Conservation (phyloP, 164 flowering plant genomes). For the Nelumbo lutea region DNA sequence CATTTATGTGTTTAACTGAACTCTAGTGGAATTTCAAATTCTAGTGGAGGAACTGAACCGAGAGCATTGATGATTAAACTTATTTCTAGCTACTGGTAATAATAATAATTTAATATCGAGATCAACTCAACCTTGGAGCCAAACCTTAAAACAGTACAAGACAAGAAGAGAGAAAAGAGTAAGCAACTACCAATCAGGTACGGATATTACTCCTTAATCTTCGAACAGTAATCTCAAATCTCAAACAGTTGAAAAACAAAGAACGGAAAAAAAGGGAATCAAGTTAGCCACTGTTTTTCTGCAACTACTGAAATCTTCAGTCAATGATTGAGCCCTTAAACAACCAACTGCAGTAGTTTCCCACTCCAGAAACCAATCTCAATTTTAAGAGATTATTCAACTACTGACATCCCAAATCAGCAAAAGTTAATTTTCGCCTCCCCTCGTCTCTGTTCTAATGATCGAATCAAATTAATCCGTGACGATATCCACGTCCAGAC, state of each 20-base stretch:
- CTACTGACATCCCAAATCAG: background rate
- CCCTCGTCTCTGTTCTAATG: no score
- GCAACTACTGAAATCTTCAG: slow-evolving; percentile 34
- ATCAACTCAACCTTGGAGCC: no score
- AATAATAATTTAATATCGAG: no score
- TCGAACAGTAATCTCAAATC: background rate
- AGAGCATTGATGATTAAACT: no score
- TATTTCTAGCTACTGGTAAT: no score
- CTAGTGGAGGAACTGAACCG: no score
- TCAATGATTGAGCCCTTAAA: slow-evolving; percentile 45
- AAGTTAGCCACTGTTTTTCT: slow-evolving; percentile 18
- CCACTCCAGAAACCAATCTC: slow-evolving; percentile 1
- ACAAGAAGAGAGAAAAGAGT: background rate
- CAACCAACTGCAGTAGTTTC: slow-evolving; percentile 8
- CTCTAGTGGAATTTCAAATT: no score
- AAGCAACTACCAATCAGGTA: background rate
- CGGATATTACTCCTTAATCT: background rate
- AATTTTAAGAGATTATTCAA: background rate
- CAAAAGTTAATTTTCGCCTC: background rate
- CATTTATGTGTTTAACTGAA: no score
- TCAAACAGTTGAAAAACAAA: background rate
- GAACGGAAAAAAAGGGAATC: slow-evolving; percentile 2
- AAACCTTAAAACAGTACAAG: no score
- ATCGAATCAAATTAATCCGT: background rate
- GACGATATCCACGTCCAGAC: background rate